Base-by-base conservation (phyloP, 2,329 filamentous ascomycete species). In the Fusarium dlaminii region DNA sequence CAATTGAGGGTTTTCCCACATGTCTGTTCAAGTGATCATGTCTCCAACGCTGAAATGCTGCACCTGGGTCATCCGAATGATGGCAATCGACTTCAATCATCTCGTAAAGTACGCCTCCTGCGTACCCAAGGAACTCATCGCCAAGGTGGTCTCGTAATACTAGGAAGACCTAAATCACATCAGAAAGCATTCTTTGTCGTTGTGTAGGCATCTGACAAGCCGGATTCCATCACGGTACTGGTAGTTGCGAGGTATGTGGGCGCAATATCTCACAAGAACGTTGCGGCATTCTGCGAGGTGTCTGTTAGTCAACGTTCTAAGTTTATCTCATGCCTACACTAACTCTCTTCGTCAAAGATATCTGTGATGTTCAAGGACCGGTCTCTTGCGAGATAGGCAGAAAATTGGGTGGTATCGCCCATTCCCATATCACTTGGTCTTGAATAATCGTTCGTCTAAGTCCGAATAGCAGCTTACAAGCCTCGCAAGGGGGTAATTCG, bases 1-100 rank as follows among this genome's bases (percentile, higher is more conserved):
- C 24, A 49, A 27, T 11, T 29, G 20, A 40, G 36, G 27, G 14
- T 42, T 37, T 36, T 45, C 82, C 72, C 60, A 84, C 85, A 78
- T 86, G 82, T 81, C 84, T 81, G 29, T 80, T 82, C 75, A 85
- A 79, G 66, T 86, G 85, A 49, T 85, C 81, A 63, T 84, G 75
- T 68, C 84, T 83, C 85, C 85, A 86, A 27, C 85, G 81, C 70
- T 86, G 84, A 66, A 85, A 86, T 29, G 84, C 83, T 22, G 84
- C 84, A 22, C 84, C 84, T 40, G 84, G 82, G 58, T 86, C 85
- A 49, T 86, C 84, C 4, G 83, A 84, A 70, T 84, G 78, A 42
- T 83, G 79, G 59, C 83, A 85, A 71, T 86, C 84, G 39, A 86
- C 79, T 71, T 86, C 85, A 40, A 86, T 86, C 63, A 86, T 74